Evolutionary conservation across 139 green algal species (phyloP), one percentile per base, ranked within the genome.

Genomic region (Ettlia oleoabundans): DNA sequence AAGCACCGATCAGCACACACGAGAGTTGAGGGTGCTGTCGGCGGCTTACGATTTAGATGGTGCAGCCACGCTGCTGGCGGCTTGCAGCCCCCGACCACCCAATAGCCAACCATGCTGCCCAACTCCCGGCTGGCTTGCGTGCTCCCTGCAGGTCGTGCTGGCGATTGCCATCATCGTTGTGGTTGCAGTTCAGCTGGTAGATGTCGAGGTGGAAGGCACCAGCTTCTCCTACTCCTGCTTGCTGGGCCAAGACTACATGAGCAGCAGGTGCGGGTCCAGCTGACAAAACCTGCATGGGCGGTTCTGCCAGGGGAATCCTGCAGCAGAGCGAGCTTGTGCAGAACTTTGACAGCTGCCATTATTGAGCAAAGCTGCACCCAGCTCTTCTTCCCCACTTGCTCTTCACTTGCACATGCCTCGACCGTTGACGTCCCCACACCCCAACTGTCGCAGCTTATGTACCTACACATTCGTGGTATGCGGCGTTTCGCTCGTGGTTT

Each of bases 381-480:
- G n/a, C n/a, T n/a, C n/a, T n/a, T n/a, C 63, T n/a, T n/a, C 24
- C 1, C n/a, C 30, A 2, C 42, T n/a, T 43, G n/a, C 41, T 3
- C 63, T 5, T 22, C 66, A 10, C 66, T 26, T 24, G 53, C 26
- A 38, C 41, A 33, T 8, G 4, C 42, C 42, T 35, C 28, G 41
- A 42, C 18, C 19, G 32, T 52, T 28, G 24, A 74, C 18, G n/a
- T 69, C 70, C 21, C 37, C n/a, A n/a, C n/a, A n/a, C n/a, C n/a
- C n/a, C n/a, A n/a, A n/a, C n/a, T n/a, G n/a, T n/a, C n/a, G n/a
- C n/a, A n/a, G n/a, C n/a, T n/a, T 42, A 8, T 53, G 75, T 58
- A 81, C 35, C 33, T 81, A 81, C 41, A 55, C 58, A 4, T 81
- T 52, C 33, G 75, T 53, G 4, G 75, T 81, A 4, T 21, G n/a